Evolutionary conservation across 768 basidiomycete species (phyloP).

Genomic region (Xerocomus brunneocitrinus): DNA sequence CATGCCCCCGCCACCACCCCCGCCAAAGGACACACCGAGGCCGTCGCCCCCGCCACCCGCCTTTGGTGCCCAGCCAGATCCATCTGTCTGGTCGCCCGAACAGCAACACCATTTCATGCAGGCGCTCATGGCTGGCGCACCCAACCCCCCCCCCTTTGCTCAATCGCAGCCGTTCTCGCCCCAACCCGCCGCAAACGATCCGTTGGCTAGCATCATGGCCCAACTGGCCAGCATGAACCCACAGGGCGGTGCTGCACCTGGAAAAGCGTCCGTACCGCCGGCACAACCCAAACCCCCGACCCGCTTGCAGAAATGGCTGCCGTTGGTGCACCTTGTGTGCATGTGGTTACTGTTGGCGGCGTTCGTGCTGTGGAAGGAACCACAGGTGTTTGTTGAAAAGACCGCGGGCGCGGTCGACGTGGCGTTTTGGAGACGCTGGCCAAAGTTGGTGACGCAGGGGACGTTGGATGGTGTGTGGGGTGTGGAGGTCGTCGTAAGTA

Average conservation of each 20-base stretch:
- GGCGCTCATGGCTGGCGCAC: constrained; percentile 47
- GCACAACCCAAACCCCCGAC: constrained; percentile 35
- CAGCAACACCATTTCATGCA: constrained; percentile 67
- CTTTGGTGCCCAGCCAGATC: constrained; percentile 38
- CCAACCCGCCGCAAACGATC: constrained; percentile 32
- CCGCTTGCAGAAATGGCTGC: constrained; percentile 55
- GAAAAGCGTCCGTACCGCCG: constrained; percentile 26
- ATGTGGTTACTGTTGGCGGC: constrained; percentile 63
- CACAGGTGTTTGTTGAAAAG: constrained; percentile 41
- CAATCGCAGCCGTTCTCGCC: constrained; percentile 8
- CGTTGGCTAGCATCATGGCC: constrained; percentile 43
- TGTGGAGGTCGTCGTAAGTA: constrained; percentile 55
- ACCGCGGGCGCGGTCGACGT: constrained; percentile 33
- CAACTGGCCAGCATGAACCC: constrained; percentile 24
- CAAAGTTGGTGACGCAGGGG: constrained; percentile 42
- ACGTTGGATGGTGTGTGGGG: constrained; percentile 38
- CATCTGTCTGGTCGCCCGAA: constrained; percentile 61
- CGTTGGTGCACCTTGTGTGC: constrained; percentile 58
- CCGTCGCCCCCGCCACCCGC: constrained; percentile 24
- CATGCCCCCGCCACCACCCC: constrained; percentile 25
- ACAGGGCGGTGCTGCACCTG: constrained; percentile 11
- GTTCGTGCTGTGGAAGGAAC: constrained; percentile 66
- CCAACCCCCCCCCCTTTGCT: constrained; percentile 28
- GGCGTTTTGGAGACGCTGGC: constrained; percentile 59
- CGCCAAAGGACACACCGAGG: constrained; percentile 23